Evolutionary conservation across 2,329 filamentous ascomycete species (phyloP), one percentile per base, ranked within the genome.

Genomic region (Fusarium sp.): DNA sequence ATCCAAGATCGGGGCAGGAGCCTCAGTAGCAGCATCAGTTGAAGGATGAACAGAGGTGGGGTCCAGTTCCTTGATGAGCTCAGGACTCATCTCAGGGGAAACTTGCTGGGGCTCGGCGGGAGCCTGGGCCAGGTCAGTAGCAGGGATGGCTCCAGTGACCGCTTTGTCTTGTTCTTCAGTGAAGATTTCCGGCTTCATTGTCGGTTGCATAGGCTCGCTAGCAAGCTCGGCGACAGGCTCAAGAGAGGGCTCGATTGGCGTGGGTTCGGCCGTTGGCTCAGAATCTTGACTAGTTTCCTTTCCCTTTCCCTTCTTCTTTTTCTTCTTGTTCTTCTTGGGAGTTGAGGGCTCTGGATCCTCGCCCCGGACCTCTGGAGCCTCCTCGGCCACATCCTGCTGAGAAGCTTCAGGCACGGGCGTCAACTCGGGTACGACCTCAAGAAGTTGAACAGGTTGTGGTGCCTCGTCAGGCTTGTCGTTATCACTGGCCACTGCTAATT

Each of bases 241-340:
- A 7, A 43, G 30, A 25, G 32, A 40, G 20, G 30, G 11, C 35
- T 57, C 30, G n/a, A 17, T 22, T 17, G 14, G 5, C 17, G 6
- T 30, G 7, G 45, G 20, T 8, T 54, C 57, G n/a, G 17, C 32
- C 20, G 27, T 27, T 11, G 35, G 38, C 22, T 63, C 43, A 25
- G 52, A 43, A 11, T 54, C 52, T 59, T 32, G 47, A 37, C 32
- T 47, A 7, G 15, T 12, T 45, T 14, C 58, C 30, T 66, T 63
- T 47, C 58, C 47, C 40, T 61, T 61, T 20, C 25, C 47, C 33
- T 61, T 62, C 43, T 62, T 63, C 38, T 56, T 54, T 38, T 56
- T 45, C 38, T 60, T 65, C 45, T 66, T 62, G 50, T 30, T 56
- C 59, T 63, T 66, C n/a, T 66, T 66, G 10, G 45, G 50, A 22